Percentiles rank a stretch among this genome's conserved stretches.
phyloP scores from a whole-genome alignment of 768 basidiomycete species.

The Omphalotus guepiniiformis region DNA sequence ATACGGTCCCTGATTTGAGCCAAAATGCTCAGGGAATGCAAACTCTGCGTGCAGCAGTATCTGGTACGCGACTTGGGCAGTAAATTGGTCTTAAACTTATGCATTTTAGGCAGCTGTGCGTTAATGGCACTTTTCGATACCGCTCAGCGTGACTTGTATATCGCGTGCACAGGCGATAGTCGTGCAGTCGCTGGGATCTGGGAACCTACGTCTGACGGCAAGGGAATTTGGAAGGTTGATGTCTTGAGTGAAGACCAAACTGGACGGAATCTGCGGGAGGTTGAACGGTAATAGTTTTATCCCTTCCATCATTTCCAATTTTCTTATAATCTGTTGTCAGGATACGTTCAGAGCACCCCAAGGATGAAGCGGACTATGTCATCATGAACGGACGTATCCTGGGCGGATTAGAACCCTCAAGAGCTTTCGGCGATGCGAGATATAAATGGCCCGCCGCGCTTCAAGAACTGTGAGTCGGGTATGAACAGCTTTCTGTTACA shows the following conservation, averaged over 20 bases:
- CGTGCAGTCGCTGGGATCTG: slow-evolving; percentile 94
- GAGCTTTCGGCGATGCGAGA: slow-evolving; percentile 85
- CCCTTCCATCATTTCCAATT: slow-evolving; percentile 1
- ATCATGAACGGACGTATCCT: slow-evolving; percentile 79
- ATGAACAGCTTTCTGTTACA: neutral
- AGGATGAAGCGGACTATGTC: slow-evolving; percentile 66
- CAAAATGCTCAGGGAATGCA: slow-evolving; percentile 66
- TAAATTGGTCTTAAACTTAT: slow-evolving; percentile 9
- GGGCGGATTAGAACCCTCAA: slow-evolving; percentile 81
- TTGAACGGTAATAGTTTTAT: slow-evolving; percentile 54
- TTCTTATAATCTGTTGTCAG: slow-evolving; percentile 31
- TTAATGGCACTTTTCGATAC: slow-evolving; percentile 87
- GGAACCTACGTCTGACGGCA: slow-evolving; percentile 60
- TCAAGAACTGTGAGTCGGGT: slow-evolving; percentile 58
- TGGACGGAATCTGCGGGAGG: slow-evolving; percentile 83
- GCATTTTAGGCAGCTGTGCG: slow-evolving; percentile 75
- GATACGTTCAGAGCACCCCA: slow-evolving; percentile 79
- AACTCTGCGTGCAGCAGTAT: slow-evolving; percentile 79
- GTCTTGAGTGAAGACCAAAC: slow-evolving; percentile 97
- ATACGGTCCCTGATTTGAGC: slow-evolving; percentile 60
- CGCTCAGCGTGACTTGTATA: slow-evolving; percentile 74
- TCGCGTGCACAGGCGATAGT: slow-evolving; percentile 91
- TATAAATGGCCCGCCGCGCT: slow-evolving; percentile 82
- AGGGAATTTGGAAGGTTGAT: slow-evolving; percentile 85
- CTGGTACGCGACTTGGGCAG: slow-evolving; percentile 39